Percentiles rank a stretch among this genome's conserved stretches.
Conservation (phyloP, 2,329 filamentous ascomycete genomes). For the Fusarium paranaense region DNA sequence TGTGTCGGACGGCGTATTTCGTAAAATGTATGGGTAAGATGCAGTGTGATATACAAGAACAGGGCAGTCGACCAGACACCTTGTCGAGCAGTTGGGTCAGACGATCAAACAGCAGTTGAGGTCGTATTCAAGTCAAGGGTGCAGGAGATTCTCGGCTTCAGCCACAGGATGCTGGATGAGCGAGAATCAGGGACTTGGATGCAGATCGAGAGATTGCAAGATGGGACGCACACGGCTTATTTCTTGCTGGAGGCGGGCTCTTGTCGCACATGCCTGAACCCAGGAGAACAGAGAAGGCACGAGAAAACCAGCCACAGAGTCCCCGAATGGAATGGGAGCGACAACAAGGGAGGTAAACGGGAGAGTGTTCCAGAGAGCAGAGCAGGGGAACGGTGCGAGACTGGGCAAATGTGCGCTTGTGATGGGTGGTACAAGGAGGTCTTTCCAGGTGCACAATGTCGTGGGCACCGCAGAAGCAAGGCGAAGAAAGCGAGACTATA, state of each 20-base stretch:
- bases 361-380: slow-evolving; percentile 5
- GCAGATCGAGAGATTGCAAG: slow-evolving; percentile 26
- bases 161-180: slow-evolving; percentile 29
- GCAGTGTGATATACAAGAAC: slow-evolving; percentile 27
- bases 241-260: slow-evolving; percentile 28
- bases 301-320: slow-evolving; percentile 30
- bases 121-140: slow-evolving; percentile 17
- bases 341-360: slow-evolving; percentile 18
- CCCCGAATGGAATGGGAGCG: slow-evolving; percentile 18
- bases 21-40: slow-evolving; percentile 21
- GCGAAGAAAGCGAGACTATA: slow-evolving; percentile 6
- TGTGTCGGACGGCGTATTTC: slow-evolving; percentile 20
- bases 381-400: slow-evolving; percentile 10
- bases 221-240: slow-evolving; percentile 36
- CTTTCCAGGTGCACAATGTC: slow-evolving; percentile 15
- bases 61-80: slow-evolving; percentile 12
- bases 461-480: slow-evolving; percentile 8
- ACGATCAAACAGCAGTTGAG: slow-evolving; percentile 22
- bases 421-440: slow-evolving; percentile 17
- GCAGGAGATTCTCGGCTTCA: slow-evolving; percentile 25
- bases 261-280: slow-evolving; percentile 40
- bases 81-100: slow-evolving; percentile 21
- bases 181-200: slow-evolving; percentile 23
- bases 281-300: slow-evolving; percentile 25
- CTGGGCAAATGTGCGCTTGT: slow-evolving; percentile 20